Percentiles rank a stretch among this genome's conserved stretches.
phyloP scores from a whole-genome alignment of 2,329 filamentous ascomycete genomes.

The Arthrinium phaeospermum region DNA sequence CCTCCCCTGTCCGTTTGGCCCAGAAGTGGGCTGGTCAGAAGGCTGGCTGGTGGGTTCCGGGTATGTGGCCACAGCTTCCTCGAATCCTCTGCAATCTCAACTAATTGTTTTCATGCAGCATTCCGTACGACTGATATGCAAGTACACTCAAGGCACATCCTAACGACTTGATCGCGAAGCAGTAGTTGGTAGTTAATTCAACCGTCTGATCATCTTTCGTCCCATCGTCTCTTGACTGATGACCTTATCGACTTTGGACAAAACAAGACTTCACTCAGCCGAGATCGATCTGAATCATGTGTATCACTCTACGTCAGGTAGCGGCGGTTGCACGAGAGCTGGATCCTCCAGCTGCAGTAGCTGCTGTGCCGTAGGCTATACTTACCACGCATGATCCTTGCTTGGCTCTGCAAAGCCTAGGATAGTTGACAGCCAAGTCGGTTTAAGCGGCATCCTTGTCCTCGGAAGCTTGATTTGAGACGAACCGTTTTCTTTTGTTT shows the following conservation, averaged over 20 bases:
- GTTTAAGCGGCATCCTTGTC: conserved; percentile 7
- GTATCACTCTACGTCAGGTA: not conserved
- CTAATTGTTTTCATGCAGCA: not conserved
- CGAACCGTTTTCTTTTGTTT: not conserved
- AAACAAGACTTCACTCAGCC: not conserved
- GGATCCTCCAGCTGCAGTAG: not conserved
- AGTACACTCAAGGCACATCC: not conserved
- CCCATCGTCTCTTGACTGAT: not conserved
- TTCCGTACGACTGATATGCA: not conserved
- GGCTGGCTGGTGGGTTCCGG: not conserved
- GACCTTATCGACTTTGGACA: conserved; percentile 2
- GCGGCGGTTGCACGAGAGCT: not conserved
- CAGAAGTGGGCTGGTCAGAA: not conserved
- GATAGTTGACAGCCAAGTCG: not conserved
- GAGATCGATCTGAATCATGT: not conserved
- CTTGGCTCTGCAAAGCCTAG: not conserved
- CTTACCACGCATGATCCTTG: not conserved
- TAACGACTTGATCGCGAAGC: not conserved
- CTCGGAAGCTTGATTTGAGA: not conserved
- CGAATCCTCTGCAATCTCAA: not conserved
- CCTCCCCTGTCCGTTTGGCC: not conserved
- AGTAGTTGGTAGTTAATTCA: not conserved
- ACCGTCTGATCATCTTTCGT: not conserved
- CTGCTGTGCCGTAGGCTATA: not conserved
- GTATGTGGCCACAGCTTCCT: not conserved